These are phyloP conservation scores for Gossypium ekmanianum DNA, from an alignment of 345 rosid genomes.

Conservation along the genomic window DNA sequence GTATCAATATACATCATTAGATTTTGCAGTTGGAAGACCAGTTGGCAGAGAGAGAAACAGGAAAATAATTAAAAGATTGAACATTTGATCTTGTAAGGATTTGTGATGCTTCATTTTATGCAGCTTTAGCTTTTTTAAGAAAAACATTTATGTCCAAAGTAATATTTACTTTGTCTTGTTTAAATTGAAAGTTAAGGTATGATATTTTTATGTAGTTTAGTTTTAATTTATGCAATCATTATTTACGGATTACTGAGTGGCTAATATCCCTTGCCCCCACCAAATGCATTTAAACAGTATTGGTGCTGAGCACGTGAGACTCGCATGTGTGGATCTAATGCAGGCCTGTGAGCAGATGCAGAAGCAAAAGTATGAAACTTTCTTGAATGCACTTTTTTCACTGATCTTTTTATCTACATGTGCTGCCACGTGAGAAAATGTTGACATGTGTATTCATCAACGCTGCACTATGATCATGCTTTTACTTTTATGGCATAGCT, in stretches of 20 bases:
- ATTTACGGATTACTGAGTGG: neutral
- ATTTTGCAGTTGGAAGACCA: neutral
- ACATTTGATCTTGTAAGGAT: neutral
- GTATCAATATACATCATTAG: neutral
- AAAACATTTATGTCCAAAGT: neutral
- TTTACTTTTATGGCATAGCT: neutral
- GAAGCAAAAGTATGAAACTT: conserved; percentile 27
- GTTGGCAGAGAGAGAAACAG: conserved; percentile 8
- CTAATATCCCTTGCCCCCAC: neutral
- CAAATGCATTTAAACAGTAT: conserved; percentile 27
- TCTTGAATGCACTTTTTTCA: conserved; percentile 12
- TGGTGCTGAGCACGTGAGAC: conserved; percentile 47
- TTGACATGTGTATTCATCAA: neutral
- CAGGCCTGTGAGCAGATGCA: conserved; percentile 34
- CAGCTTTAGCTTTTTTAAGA: neutral
- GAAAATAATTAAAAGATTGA: neutral
- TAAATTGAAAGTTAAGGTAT: neutral
- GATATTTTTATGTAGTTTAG: neutral
- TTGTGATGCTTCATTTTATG: neutral
- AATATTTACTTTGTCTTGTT: neutral
- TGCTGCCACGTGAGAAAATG: conserved; percentile 10
- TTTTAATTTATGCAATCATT: neutral
- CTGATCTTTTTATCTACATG: neutral
- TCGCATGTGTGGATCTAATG: conserved; percentile 34
- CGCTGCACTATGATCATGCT: neutral